Base-by-base conservation (phyloP, 192 early-diverging fungal species). In the Linnemannia zychae region DNA sequence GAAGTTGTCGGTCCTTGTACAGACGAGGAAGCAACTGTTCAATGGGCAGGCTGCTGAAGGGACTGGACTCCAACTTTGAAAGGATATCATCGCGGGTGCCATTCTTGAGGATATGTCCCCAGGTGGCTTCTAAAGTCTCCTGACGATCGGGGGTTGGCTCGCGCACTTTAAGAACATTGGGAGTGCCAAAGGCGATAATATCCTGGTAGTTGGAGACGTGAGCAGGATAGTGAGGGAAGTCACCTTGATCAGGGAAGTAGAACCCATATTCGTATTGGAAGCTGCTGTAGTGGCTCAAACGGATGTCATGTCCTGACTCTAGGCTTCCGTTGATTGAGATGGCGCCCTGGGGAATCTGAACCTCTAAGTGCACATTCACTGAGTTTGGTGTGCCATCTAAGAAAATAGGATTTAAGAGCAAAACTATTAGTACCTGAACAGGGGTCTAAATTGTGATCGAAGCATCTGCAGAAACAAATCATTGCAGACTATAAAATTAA, bases 201-300 rank as follows among this genome's bases (percentile, higher is more conserved):
- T 76, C 40, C 67, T 81, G 71, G 68, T 81, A 72, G 69, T 77
- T 72, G 0, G 86, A 83, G 36, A 89, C 75, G 33, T 86, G 80
- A 0, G 88, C 78, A 24, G 90, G 84, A 24, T 88, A 77, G 34
- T 88, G 72, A 12, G 77, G 53, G 72, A 84, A 91, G 3, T 80
- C 48, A 17, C 90, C 90, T 38, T 76, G 65, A 6, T 77, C 75
- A 24, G 90, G 90, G 77, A 91, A 91, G 68, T 91, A 91, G 53
- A 91, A 91, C 28, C 78, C 73, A 47, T 85, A 85, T 50, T 85
- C 83, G 49, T 79, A 85, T 65, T 85, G 73, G 74, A 79, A 85
- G 6, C 57, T 76, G 3, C 68, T 70, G 44, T 85, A 74, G 17
- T 74, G 68, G 0, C 17, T 12, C 17, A 85, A 28, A 31, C 76